Conservation (phyloP, 345 rosid genomes). For the Orychophragmus violaceus region DNA sequence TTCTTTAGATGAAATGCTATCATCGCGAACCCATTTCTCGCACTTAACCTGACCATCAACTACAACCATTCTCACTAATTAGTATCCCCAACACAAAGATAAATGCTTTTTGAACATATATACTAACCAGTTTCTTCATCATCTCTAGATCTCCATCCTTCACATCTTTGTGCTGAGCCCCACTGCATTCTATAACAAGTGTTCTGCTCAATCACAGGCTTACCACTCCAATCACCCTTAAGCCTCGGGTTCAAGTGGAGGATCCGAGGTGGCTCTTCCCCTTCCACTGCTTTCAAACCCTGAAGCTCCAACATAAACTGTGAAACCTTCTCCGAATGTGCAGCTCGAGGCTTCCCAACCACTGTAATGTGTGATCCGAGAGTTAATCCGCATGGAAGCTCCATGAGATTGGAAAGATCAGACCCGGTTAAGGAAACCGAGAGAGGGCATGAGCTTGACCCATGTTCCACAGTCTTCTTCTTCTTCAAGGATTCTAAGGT, state of each 20-base stretch:
- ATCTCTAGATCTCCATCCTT: conserved; percentile 61
- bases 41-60: conserved; percentile 68
- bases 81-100: too few relatives aligned
- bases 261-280: conserved; percentile 73
- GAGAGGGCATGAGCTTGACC: conserved; percentile 36
- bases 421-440: conserved; percentile 46
- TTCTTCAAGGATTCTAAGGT: neutral
- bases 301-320: conserved; percentile 68
- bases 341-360: conserved; percentile 53
- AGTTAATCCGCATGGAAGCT: conserved; percentile 63
- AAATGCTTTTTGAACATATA: too few relatives aligned
- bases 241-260: conserved; percentile 76
- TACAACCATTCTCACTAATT: too few relatives aligned
- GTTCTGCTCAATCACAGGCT: conserved; percentile 76
- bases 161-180: conserved; percentile 59
- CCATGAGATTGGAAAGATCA: conserved; percentile 42
- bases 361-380: conserved; percentile 63
- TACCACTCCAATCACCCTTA: conserved; percentile 72
- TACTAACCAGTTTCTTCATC: conserved; percentile 78
- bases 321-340: conserved; percentile 55
- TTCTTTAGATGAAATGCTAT: conserved; percentile 35
- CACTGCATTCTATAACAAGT: conserved; percentile 81
- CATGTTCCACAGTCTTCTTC: conserved; percentile 18
- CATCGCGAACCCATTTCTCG: conserved; percentile 59
- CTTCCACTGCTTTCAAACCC: conserved; percentile 64